Evolutionary conservation across 441 rosid species (phyloP), one percentile per base, ranked within the genome.

Genomic region (Francoa sonchifolia): DNA sequence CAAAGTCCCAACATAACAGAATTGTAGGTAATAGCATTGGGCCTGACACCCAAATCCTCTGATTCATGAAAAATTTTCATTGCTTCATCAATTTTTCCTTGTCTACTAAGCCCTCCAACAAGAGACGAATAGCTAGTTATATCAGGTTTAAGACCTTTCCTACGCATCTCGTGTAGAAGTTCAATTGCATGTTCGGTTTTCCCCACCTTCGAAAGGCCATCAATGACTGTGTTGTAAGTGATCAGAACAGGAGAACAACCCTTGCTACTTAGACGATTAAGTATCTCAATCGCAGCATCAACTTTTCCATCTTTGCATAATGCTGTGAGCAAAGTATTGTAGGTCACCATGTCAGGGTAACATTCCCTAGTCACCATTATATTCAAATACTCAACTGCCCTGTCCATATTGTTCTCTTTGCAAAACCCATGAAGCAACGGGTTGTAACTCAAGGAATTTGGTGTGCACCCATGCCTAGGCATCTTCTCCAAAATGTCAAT

Each of bases 391-490:
- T 88, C 79, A 40, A 88, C 28, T 15, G 97, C 93, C 26, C 71
- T 65, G 63, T 59, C 97, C 93, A 54, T 77, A 64, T 44, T 80
- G 59, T 64, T 71, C 74, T 83, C 95, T 65, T 80, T 83, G 67
- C 93, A 80, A 42, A 83, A 80, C 29, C 89, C 86, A 50, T 87
- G 92, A 32, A 87, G 76, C 65, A 87, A 20, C 0, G 86, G 93
- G 42, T 77, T 83, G 60, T 83, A 87, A 63, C 92, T 83, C 41
- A 70, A 56, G 2, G 93, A 83, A 62, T 80, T 77, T 0, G 97
- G 95, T 26, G 65, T 68, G 51, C 93, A 88, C 3, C 95, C 97
- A 57, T 74, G 73, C 26, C 58, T 48, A 16, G 82, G 82, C 95
- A 88, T 88, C 55, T 83, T 88, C 65, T 83, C 95, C 66, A 88